Conservation (phyloP, 2,329 filamentous ascomycete species). For the Cladophialophora yegresii region DNA sequence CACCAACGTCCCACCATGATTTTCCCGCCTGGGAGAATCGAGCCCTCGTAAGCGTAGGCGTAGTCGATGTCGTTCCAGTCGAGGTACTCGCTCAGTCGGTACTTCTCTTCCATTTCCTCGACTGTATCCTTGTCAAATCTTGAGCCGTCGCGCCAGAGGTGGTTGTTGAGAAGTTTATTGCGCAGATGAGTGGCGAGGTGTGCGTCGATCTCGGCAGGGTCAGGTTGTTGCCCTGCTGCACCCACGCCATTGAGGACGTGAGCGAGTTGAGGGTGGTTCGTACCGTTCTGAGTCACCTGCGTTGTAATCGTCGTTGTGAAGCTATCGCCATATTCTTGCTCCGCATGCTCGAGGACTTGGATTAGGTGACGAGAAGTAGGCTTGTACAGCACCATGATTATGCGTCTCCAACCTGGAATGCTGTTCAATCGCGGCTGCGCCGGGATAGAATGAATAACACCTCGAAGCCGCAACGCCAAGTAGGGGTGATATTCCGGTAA, state of each 20-base stretch:
- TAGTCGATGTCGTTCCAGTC: conserved; percentile 39
- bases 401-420: conserved; percentile 43
- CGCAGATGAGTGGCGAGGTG: conserved; percentile 17
- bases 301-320: conserved; percentile 26
- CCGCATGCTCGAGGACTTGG: conserved; percentile 32
- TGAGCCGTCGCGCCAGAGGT: conserved; percentile 13
- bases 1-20: conserved; percentile 57
- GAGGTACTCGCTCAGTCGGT: conserved; percentile 24
- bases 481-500: conserved; percentile 34
- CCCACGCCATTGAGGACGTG: neutral
- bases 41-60: conserved; percentile 52
- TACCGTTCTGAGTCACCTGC: conserved; percentile 10
- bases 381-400: conserved; percentile 44
- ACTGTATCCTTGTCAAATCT: conserved; percentile 20
- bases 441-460: conserved; percentile 42
- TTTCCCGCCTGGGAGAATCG: conserved; percentile 50
- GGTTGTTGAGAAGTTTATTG: conserved; percentile 19
- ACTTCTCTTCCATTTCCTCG: conserved; percentile 33
- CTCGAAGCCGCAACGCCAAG: conserved; percentile 38
- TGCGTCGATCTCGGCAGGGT: conserved; percentile 24
- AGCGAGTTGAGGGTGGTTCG: neutral
- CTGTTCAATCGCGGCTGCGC: conserved; percentile 22
- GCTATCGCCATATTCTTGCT: conserved; percentile 27
- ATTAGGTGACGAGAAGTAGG: conserved; percentile 33
- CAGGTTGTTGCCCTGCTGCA: neutral